Base-by-base conservation (phyloP, 2,329 filamentous ascomycete genomes). In the Ilyonectria robusta region DNA sequence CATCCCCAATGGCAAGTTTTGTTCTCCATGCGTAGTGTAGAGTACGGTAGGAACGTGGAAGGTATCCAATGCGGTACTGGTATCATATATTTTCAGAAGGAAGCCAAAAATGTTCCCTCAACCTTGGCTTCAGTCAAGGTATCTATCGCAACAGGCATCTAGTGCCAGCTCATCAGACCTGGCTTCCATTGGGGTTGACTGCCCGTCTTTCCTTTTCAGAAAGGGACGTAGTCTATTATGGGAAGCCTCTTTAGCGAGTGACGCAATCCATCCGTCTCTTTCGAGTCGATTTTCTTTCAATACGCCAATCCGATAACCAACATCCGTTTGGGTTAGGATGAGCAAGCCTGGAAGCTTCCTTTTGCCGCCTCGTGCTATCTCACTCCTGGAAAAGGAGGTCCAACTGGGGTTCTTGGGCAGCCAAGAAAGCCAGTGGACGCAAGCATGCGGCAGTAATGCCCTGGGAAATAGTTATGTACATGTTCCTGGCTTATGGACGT, bases 401-500 rank as follows among this genome's bases (percentile, higher is more conserved):
- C 6, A 13, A 35, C 6, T 7, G 9, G n/a, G 17, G 4, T 4
- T 6, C n/a, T 13, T 23, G 44, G 8, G 19, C n/a, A 13, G 21
- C 44, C 4, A 35, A 33, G 11, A n/a, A 19, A 42, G 40, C n/a
- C 31, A n/a, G n/a, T 15, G 29, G 11, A 6, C 29, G 10, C 29
- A 19, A 37, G 17, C 11, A 8, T 53, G 5, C 19, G 15, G 31
- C n/a, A 33, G n/a, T 21, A 8, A 59, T 21, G 42, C 19, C 11
- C 35, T n/a, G 29, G 8, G 35, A 21, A n/a, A 13, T 53, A 2
- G 6, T 35, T 19, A 21, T 35, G 29, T 21, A 33, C 11, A 13
- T 8, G 19, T 19, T 33, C 42, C 10, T 54, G 42, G 26, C 33
- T 76, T 62, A 81, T 17, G 79, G 79, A 21, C 84, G 85, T 1